Base-by-base conservation (phyloP, 805 yeast genomes). In the Maudiozyma saulgeensis region DNA sequence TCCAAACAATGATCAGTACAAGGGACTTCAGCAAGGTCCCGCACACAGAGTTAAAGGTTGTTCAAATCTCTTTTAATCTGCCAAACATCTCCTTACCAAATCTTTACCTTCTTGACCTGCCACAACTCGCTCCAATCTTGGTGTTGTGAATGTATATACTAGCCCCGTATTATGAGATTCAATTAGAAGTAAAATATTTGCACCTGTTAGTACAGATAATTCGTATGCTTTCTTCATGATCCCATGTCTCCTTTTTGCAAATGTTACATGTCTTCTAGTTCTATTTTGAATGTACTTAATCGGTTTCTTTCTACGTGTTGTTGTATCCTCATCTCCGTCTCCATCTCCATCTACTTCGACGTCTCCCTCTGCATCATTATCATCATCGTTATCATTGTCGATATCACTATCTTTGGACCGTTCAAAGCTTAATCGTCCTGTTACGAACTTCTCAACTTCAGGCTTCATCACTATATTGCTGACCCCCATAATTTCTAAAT, bases 161-260 rank as follows among this genome's bases (percentile, higher is more conserved):
- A 91, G 79, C 2, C 98, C 98, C 16, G 31, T 41, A 23, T 96
- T 88, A 67, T 90, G 96, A 45, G 95, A 83, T 40, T 90, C 95
- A 49, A 93, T 96, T 56, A 91, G 78, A 51, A 91, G 74, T 55
- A 91, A 76, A 25, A 93, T 96, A 69, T 91, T 97, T 37, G 98
- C 90, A 48, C 99, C 98, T 8, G 98, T 91, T 60, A 91, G 77
- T 44, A 93, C 96, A 15, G 95, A 84, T 56, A 91, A 76, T 67
- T 91, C 99, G 70, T 91, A 91, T 16, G 97, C 97, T 72, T 91
- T 91, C 72, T 91, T 91, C 97, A 91, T 91, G 62, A 91, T 89
- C 55, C 99, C 99, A 39, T 96, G 96, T 70, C 90, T 87, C 73
- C 99, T 84, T 72, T 91, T 91, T 49, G 96, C 86, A 63, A 91